Conservation (phyloP, 495 filamentous ascomycete species). For the Arthonia radiata region DNA sequence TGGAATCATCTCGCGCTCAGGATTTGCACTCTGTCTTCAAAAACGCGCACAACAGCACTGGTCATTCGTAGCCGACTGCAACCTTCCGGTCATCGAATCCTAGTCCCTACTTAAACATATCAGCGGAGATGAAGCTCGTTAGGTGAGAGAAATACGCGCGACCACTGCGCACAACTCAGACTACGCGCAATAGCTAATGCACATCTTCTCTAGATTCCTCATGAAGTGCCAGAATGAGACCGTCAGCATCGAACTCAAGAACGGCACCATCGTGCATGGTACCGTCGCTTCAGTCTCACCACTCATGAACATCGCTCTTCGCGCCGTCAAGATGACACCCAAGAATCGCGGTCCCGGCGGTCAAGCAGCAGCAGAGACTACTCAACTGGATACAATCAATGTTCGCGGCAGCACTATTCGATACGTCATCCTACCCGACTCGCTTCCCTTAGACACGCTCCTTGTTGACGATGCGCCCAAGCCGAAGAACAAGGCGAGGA, state of each 20-base stretch:
- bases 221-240: slow-evolving; percentile 99
- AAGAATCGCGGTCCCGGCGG: slow-evolving; percentile 64
- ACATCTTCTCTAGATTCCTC: slow-evolving; percentile 42
- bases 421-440: slow-evolving; percentile 87
- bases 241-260: slow-evolving; percentile 92
- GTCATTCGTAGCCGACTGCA: too few species aligned
- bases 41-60: slow-evolving; percentile 1
- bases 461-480: slow-evolving; percentile 91
- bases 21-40: slow-evolving; percentile 2
- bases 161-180: slow-evolving; percentile 4
- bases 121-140: slow-evolving; percentile 80
- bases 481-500: slow-evolving; percentile 97
- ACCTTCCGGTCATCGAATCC: too few species aligned
- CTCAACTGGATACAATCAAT: slow-evolving; percentile 84
- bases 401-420: slow-evolving; percentile 81
- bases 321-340: slow-evolving; percentile 82
- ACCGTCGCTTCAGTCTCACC: slow-evolving; percentile 88
- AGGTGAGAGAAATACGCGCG: slow-evolving; percentile 35
- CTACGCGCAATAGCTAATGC: slow-evolving; percentile 2
- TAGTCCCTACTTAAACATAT: too few species aligned
- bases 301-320: slow-evolving; percentile 87
- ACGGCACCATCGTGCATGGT: slow-evolving; percentile 87
- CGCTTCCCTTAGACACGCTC: slow-evolving; percentile 76
- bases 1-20: too few species aligned
- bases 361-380: too few species aligned